phyloP scores from a whole-genome alignment of 495 filamentous ascomycete genomes.

The Paragyromitra xinjiangensis region DNA sequence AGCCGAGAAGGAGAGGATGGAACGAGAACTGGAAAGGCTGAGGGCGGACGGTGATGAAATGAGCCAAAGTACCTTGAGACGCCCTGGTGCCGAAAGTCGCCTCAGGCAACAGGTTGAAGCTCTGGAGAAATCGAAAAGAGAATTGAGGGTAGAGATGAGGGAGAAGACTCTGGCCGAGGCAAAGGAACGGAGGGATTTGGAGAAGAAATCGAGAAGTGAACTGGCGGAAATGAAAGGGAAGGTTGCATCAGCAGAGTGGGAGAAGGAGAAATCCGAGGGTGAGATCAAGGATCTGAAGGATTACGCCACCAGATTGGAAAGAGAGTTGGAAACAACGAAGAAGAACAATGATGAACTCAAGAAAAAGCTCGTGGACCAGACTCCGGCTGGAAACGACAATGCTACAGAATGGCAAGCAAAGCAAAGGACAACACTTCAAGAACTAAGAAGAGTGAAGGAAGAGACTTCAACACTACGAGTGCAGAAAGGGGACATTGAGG shows the following conservation, averaged over 20 bases:
- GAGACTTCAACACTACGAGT: constrained; percentile 65
- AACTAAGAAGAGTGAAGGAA: constrained; percentile 64
- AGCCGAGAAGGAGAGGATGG: constrained; percentile 63
- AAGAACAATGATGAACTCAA: constrained; percentile 45
- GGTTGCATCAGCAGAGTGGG: constrained; percentile 65
- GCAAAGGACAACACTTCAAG: constrained; percentile 58
- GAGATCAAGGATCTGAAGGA: constrained; percentile 70
- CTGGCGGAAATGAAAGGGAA: constrained; percentile 69
- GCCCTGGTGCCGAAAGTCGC: constrained; percentile 39
- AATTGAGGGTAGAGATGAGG: constrained; percentile 60
- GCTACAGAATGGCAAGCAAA: constrained; percentile 55
- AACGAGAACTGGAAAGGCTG: constrained; percentile 59
- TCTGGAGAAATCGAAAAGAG: constrained; percentile 61
- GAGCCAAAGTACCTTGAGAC: constrained; percentile 23
- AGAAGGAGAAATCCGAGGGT: constrained; percentile 71
- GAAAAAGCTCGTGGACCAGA: constrained; percentile 27
- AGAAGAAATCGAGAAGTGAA: constrained; percentile 65
- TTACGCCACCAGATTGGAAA: constrained; percentile 65
- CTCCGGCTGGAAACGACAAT: constrained; percentile 27
- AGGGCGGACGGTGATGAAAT: constrained; percentile 55
- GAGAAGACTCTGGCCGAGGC: constrained; percentile 60
- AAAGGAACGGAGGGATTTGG: constrained; percentile 66
- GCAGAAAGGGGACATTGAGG: constrained; percentile 64
- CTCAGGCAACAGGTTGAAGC: constrained; percentile 59
- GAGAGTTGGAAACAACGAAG: constrained; percentile 52